phyloP scores from a whole-genome alignment of 2,329 filamentous ascomycete species.

The Stromatinia cepivora region DNA sequence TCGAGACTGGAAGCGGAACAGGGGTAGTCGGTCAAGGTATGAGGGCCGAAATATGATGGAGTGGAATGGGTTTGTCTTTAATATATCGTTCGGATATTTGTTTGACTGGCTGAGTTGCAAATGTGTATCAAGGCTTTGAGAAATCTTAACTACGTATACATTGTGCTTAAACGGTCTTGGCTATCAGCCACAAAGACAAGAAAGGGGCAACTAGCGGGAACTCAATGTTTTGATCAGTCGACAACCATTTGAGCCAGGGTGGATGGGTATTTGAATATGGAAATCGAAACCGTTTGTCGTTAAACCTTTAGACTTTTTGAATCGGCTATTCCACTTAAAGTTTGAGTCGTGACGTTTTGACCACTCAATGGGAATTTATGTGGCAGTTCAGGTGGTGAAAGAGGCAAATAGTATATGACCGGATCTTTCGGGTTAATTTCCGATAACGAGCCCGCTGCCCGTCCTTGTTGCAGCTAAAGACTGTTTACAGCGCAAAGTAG shows the following conservation, averaged over 20 bases:
- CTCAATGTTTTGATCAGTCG: neutral
- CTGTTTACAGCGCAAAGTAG: neutral
- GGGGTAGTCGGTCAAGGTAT: constrained; percentile 7
- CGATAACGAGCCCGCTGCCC: constrained; percentile 1
- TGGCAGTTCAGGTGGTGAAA: neutral
- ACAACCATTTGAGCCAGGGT: constrained; percentile 8
- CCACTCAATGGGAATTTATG: neutral
- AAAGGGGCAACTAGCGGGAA: neutral
- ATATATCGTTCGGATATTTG: constrained; percentile 15
- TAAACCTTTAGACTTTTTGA: constrained; percentile 12
- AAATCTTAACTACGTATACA: neutral
- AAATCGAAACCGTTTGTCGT: constrained; percentile 13
- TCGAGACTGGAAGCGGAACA: constrained; percentile 12
- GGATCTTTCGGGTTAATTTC: constrained; percentile 22
- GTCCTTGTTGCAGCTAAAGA: constrained; percentile 15
- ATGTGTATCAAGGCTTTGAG: constrained; percentile 2
- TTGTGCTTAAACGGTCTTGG: constrained; percentile 5
- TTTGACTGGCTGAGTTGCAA: constrained; percentile 4
- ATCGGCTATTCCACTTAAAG: constrained; percentile 17
- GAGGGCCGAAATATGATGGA: constrained; percentile 1
- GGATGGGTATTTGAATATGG: neutral
- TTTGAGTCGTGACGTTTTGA: neutral
- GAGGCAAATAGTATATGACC: neutral
- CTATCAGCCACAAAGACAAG: neutral
- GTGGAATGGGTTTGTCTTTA: neutral